Conservation (phyloP, 2,329 filamentous ascomycete species). For the Monosporascus sp. region DNA sequence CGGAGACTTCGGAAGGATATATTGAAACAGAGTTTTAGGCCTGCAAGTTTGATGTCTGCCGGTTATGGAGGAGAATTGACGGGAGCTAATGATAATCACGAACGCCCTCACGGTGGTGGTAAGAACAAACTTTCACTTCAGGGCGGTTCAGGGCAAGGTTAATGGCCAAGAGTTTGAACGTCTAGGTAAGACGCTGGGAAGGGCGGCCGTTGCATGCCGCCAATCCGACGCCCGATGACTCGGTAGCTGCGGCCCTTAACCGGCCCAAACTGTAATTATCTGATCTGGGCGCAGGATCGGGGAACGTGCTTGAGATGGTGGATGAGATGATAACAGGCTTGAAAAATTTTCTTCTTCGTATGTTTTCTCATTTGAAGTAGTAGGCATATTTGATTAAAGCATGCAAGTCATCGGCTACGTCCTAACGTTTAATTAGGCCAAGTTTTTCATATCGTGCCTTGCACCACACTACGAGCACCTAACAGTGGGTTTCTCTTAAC, state of each 20-base stretch:
- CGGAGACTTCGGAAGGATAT: not conserved
- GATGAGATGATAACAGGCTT: conserved; percentile 18
- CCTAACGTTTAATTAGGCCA: no score
- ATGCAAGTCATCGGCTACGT: no score
- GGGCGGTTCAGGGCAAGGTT: not conserved
- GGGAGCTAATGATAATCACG: not conserved
- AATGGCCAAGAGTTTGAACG: not conserved
- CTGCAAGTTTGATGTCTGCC: not conserved
- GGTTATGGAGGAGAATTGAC: not conserved
- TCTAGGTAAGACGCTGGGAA: not conserved
- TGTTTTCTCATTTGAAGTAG: no score
- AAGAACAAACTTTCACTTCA: not conserved
- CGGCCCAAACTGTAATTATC: not conserved
- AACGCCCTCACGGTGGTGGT: not conserved
- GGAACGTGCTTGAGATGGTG: conserved; percentile 20
- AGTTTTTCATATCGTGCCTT: no score
- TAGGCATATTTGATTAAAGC: no score
- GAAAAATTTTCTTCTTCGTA: conserved; percentile 7
- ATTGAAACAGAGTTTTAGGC: not conserved
- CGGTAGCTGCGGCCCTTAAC: not conserved
- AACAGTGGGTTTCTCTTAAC: no score
- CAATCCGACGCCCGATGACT: not conserved
- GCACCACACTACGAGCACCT: no score
- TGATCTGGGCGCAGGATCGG: conserved; percentile 5
- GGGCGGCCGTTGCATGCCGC: not conserved